Evolutionary conservation across 2,329 filamentous ascomycete species (phyloP).

Genomic region (Byssothecium circinans): DNA sequence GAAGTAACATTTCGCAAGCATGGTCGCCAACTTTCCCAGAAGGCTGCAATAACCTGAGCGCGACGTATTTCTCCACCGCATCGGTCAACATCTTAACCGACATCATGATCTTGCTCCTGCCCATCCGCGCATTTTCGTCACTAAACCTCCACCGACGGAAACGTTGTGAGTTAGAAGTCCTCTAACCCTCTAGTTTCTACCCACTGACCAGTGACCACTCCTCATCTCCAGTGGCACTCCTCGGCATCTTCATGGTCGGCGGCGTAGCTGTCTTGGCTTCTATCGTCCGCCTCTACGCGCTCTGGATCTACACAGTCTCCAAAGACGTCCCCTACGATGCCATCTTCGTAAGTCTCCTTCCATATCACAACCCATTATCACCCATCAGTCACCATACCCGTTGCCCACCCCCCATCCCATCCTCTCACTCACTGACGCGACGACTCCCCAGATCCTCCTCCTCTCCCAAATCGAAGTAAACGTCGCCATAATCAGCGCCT

Average conservation of each 20-base stretch:
- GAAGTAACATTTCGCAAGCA: slow-evolving; percentile 12
- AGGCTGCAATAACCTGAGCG: slow-evolving; percentile 22
- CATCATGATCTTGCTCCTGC: slow-evolving; percentile 20
- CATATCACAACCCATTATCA: not conserved
- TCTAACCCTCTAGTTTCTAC: too few species aligned
- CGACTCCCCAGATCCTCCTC: slow-evolving; percentile 24
- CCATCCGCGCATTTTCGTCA: slow-evolving; percentile 18
- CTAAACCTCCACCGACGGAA: slow-evolving; percentile 19
- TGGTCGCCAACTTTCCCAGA: slow-evolving; percentile 21
- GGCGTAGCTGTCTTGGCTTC: slow-evolving; percentile 23
- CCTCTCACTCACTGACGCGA: too few species aligned
- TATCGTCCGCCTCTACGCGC: slow-evolving; percentile 21
- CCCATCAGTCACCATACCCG: too few species aligned
- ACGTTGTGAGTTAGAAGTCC: too few species aligned
- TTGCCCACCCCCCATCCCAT: too few species aligned
- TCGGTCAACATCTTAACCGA: slow-evolving; percentile 24
- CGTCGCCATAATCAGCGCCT: slow-evolving; percentile 46
- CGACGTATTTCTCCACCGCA: slow-evolving; percentile 21
- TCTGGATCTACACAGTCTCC: slow-evolving; percentile 20
- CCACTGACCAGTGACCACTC: too few species aligned
- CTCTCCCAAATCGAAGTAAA: slow-evolving; percentile 49
- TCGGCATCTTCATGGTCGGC: slow-evolving; percentile 24
- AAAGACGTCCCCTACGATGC: slow-evolving; percentile 19
- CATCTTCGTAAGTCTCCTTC: slow-evolving; percentile 11
- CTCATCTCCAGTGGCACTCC: too few species aligned